Conservation (phyloP, 179 eudicot species). For the Patellifolia procumbens region DNA sequence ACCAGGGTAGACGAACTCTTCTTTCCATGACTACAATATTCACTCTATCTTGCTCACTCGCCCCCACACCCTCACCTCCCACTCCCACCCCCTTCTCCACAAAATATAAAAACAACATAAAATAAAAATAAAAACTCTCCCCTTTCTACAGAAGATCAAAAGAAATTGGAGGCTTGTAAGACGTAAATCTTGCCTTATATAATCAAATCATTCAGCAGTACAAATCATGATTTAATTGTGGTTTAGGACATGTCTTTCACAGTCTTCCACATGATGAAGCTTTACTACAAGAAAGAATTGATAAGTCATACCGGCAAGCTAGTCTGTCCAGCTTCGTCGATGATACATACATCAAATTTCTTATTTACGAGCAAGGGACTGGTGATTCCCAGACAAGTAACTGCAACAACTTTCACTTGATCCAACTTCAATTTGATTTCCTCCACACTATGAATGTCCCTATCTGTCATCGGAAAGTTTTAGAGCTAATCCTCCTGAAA, state of each 20-base stretch:
- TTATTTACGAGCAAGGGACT: slow-evolving; percentile 88
- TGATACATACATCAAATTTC: slow-evolving; percentile 93
- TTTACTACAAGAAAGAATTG: slow-evolving; percentile 10
- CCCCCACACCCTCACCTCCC: too few species aligned
- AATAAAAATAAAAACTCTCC: too few species aligned
- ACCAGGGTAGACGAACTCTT: neutral
- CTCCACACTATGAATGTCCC: slow-evolving; percentile 57
- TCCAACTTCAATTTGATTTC: slow-evolving; percentile 72
- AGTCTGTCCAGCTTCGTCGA: slow-evolving; percentile 99
- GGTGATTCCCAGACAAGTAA: slow-evolving; percentile 90
- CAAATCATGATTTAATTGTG: neutral
- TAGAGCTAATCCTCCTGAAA: slow-evolving; percentile 9
- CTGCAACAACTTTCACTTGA: slow-evolving; percentile 77
- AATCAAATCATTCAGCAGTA: neutral
- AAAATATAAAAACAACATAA: too few species aligned
- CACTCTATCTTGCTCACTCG: too few species aligned
- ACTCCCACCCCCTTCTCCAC: neutral
- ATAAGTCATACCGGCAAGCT: slow-evolving; percentile 74
- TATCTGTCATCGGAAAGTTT: slow-evolving; percentile 44
- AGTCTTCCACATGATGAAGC: slow-evolving; percentile 12
- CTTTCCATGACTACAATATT: neutral
- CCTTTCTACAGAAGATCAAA: neutral
- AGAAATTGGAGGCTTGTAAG: too few species aligned
- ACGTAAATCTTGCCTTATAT: neutral
- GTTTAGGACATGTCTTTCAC: neutral